Evolutionary conservation across 2,329 filamentous ascomycete genomes (phyloP).

Genomic region (Dothideomycetidae sp.): DNA sequence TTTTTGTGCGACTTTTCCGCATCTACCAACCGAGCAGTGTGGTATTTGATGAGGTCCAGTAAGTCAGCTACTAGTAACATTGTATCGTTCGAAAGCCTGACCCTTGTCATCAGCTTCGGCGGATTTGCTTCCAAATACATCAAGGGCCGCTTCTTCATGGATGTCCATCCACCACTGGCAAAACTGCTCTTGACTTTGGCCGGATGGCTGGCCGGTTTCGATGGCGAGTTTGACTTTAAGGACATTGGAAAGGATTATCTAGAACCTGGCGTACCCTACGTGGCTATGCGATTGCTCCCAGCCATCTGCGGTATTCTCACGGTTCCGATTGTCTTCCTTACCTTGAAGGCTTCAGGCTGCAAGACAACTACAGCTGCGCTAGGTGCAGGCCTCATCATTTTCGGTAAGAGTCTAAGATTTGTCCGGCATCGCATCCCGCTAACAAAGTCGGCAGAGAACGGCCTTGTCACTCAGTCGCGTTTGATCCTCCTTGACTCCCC

Average conservation of each 20-base stretch:
- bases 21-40: constrained; percentile 95
- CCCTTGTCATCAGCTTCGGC: constrained; percentile 54
- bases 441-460: constrained; percentile 57
- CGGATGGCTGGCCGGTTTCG: constrained; percentile 86
- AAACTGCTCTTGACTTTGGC: constrained; percentile 94
- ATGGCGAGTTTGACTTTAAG: constrained; percentile 96
- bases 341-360: constrained; percentile 79
- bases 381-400: constrained; percentile 76
- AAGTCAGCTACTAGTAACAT: constrained; percentile 33
- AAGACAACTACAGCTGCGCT: constrained; percentile 71
- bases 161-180: constrained; percentile 93
- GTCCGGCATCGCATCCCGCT: background rate
- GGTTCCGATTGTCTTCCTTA: constrained; percentile 87
- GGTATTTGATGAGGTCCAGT: constrained; percentile 99
- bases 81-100: constrained; percentile 14
- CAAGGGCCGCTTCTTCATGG: constrained; percentile 99
- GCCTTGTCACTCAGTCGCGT: constrained; percentile 83
- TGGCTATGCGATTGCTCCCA: constrained; percentile 89
- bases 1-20: constrained; percentile 74
- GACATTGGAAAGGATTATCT: constrained; percentile 98
- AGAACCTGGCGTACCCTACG: constrained; percentile 87
- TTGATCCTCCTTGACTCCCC: constrained; percentile 94
- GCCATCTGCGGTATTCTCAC: constrained; percentile 78
- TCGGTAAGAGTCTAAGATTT: constrained; percentile 44
- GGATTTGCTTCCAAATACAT: constrained; percentile 98